phyloP scores from a whole-genome alignment of 2,329 filamentous ascomycete species.

The Penicillium nordicum region DNA sequence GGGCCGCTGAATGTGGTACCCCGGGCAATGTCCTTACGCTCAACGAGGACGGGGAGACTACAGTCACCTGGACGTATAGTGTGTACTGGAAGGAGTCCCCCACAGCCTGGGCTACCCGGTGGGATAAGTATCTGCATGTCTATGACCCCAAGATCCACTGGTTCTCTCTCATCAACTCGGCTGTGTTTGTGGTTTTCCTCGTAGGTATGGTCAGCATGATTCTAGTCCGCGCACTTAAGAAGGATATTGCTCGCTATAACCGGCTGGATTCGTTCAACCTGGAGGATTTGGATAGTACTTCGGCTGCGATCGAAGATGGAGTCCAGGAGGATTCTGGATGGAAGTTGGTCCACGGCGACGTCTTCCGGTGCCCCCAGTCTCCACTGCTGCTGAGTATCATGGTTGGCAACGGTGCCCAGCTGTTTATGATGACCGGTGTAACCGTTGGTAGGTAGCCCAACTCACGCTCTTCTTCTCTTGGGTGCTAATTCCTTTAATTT shows the following conservation, averaged over 20 bases:
- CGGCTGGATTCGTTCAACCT: constrained; percentile 85
- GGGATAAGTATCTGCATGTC: constrained; percentile 98
- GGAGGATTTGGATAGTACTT: constrained; percentile 80
- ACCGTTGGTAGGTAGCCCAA: constrained; percentile 62
- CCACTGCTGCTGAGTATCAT: constrained; percentile 82
- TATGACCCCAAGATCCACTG: constrained; percentile 98
- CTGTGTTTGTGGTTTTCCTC: constrained; percentile 89
- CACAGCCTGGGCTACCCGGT: constrained; percentile 92
- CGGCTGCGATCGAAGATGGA: constrained; percentile 74
- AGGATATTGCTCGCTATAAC: constrained; percentile 97
- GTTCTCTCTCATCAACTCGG: constrained; percentile 96
- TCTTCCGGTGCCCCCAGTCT: constrained; percentile 82
- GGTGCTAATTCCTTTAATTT: constrained; percentile 11
- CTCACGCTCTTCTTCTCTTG: neutral
- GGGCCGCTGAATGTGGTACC: constrained; percentile 62
- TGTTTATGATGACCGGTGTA: constrained; percentile 95
- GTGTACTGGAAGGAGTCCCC: constrained; percentile 81
- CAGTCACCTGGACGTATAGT: constrained; percentile 85
- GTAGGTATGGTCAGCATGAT: constrained; percentile 92
- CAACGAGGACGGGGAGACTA: constrained; percentile 58
- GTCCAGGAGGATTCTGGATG: constrained; percentile 97
- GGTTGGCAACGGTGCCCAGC: constrained; percentile 87
- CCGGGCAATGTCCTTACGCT: constrained; percentile 60
- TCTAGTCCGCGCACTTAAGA: constrained; percentile 78
- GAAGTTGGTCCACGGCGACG: constrained; percentile 97